phyloP scores from a whole-genome alignment of 2,329 filamentous ascomycete genomes.

The Geoglossum cookeanum region DNA sequence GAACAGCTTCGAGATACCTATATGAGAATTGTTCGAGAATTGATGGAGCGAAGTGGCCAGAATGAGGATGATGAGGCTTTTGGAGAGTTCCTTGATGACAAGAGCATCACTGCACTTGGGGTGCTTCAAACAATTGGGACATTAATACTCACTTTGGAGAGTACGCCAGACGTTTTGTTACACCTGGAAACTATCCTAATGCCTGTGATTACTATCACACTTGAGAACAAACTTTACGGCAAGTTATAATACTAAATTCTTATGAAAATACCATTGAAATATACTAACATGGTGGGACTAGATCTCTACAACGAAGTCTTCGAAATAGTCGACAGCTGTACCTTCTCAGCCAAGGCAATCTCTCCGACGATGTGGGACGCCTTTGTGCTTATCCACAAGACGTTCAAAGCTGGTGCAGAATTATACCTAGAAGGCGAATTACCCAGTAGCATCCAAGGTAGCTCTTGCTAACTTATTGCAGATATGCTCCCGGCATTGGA shows the following conservation, averaged over 20 bases:
- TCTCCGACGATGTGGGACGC: constrained; percentile 97
- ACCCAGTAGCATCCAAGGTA: neutral
- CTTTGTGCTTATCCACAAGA: constrained; percentile 89
- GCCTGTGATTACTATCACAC: constrained; percentile 87
- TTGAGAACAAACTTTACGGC: constrained; percentile 95
- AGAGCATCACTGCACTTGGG: constrained; percentile 92
- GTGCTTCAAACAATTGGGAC: constrained; percentile 96
- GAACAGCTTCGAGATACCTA: constrained; percentile 95
- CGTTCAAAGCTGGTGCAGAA: constrained; percentile 93
- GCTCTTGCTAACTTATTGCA: constrained; percentile 8
- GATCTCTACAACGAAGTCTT: constrained; percentile 97
- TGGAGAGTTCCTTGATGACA: constrained; percentile 88
- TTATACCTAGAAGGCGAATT: constrained; percentile 60
- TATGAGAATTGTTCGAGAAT: constrained; percentile 75
- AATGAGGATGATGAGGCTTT: constrained; percentile 61
- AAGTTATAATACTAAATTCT: constrained; percentile 15
- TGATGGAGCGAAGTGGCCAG: constrained; percentile 66
- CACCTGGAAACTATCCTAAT: constrained; percentile 92
- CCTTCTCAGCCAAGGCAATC: constrained; percentile 89
- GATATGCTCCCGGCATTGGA: constrained; percentile 97
- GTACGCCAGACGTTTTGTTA: constrained; percentile 82
- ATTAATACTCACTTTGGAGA: constrained; percentile 88
- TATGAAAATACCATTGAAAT: neutral
- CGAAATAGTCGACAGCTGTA: constrained; percentile 98
- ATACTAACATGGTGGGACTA: constrained; percentile 18